Evolutionary conservation across 768 basidiomycete species (phyloP).

Genomic region (Lactarius indigo): DNA sequence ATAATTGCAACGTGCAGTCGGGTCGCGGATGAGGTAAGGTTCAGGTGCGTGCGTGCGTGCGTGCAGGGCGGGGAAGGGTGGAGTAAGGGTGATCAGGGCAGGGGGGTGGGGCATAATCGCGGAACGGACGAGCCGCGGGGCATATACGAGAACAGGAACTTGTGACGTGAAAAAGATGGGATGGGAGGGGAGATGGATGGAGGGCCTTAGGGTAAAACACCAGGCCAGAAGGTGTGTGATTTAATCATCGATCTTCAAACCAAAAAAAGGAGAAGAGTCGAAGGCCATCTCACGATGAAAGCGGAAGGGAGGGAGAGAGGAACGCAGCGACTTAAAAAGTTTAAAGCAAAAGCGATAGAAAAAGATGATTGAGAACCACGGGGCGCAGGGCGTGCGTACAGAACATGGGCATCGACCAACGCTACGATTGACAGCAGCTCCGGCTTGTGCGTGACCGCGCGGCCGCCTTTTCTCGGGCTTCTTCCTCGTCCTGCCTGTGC

Average conservation of each 20-base stretch:
- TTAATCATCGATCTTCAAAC: slow-evolving; percentile 5
- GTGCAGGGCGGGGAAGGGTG: not conserved
- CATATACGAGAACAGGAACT: slow-evolving; percentile 3
- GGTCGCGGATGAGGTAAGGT: not conserved
- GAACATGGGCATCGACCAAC: slow-evolving; percentile 9
- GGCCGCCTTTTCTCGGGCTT: slow-evolving; percentile 54
- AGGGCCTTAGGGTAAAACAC: slow-evolving; percentile 7
- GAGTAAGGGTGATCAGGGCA: not conserved
- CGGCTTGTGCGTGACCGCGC: slow-evolving; percentile 46
- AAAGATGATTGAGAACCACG: not conserved
- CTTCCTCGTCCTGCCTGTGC: slow-evolving; percentile 80
- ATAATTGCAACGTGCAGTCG: slow-evolving; percentile 12
- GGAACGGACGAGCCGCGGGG: not conserved
- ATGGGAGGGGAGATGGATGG: not conserved
- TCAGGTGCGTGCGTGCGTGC: not conserved
- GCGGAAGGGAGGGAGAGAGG: not conserved
- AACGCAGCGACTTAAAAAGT: not conserved
- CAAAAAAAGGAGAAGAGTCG: not conserved
- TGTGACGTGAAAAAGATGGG: not conserved
- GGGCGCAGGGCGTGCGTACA: slow-evolving; percentile 4
- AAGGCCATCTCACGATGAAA: slow-evolving; percentile 15
- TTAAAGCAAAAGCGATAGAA: not conserved
- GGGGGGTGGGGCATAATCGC: slow-evolving; percentile 11
- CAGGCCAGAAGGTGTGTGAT: not conserved
- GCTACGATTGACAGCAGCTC: slow-evolving; percentile 63